A percentile compares a stretch with the other conserved stretches of the same genome.
phyloP scores from a whole-genome alignment of 2,329 filamentous ascomycete genomes.

The Trichophyton verrucosum region DNA sequence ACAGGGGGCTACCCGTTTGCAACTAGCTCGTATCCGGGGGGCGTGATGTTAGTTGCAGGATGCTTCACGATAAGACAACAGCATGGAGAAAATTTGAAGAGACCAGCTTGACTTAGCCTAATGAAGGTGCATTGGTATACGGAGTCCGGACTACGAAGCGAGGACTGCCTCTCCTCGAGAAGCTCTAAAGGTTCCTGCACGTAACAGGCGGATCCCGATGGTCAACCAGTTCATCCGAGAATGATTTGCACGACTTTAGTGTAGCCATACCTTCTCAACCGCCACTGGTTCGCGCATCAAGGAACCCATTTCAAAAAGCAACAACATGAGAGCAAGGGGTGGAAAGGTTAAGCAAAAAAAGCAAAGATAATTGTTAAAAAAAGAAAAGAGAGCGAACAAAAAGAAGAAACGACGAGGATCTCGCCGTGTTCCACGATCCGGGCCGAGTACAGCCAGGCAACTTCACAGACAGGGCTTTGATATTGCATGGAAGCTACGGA shows the following conservation, averaged over 20 bases:
- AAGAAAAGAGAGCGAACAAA: not conserved
- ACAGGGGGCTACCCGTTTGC: not conserved
- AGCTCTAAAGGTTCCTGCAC: not conserved
- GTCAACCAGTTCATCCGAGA: not conserved
- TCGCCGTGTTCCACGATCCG: slow-evolving; percentile 2
- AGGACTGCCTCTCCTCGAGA: not conserved
- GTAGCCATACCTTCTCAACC: not conserved
- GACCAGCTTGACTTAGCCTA: not conserved
- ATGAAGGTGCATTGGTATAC: not conserved
- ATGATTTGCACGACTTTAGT: not conserved
- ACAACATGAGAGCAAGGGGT: not conserved
- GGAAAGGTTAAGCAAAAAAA: not conserved
- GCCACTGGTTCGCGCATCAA: slow-evolving; percentile 2
- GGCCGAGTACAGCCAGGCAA: not conserved
- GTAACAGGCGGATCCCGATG: slow-evolving; percentile 1
- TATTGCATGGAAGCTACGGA: not conserved
- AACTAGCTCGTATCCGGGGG: not conserved
- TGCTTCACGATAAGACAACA: not conserved
- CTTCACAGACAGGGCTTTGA: not conserved
- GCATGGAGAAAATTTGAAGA: not conserved
- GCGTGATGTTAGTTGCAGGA: not conserved
- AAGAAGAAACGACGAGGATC: not conserved
- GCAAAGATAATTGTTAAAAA: not conserved
- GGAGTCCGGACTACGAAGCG: not conserved
- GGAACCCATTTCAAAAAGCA: not conserved